Evolutionary conservation across 73 alveolate genomes (phyloP), one percentile per base, ranked within the genome.

Genomic region (Paramecium sonneborni): DNA sequence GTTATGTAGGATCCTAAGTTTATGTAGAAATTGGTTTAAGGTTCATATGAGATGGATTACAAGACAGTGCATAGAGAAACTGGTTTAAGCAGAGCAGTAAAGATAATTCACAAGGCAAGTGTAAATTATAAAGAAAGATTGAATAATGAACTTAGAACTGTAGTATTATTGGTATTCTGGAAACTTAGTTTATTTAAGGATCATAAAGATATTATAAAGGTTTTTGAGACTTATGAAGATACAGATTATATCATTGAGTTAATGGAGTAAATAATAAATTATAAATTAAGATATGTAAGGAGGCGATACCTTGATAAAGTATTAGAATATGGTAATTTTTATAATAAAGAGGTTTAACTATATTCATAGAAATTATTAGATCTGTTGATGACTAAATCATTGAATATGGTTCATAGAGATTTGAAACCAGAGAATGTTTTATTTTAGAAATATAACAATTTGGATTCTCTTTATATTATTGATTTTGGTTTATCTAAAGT

Each of bases 151-250:
- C 5, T 48, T 2, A 12, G 20, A 48, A 48, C 20, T 5, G 68
- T 41, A 10, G 68, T 4, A 48, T 48, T 5, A 48, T 48, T 48
- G 24, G 68, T 48, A n/a, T n/a, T n/a, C n/a, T n/a, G n/a, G n/a
- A n/a, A 48, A 48, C 20, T 48, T 12, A 3, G 2, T 48, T 48
- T 15, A 15, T 4, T 48, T 5, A 15, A 48, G 68, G 20, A 48
- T 48, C 68, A 48, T 48, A 3, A n/a, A n/a, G n/a, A 92, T 34
- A 41, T 92, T 20, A 39, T 84, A 6, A 58, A 67, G 41, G 84
- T 92, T 21, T 85, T 85, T 44, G 91, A 74, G 41, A 58, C 91
- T 23, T 92, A 85, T 86, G 95, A 92, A 57, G 93, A 85, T 85
- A 69, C 26, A n/a, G 95, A 86, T 3, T 28, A 57, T 23, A 93